Base-by-base conservation (phyloP, 2,329 filamentous ascomycete species). In the Akanthomyces lecanii region DNA sequence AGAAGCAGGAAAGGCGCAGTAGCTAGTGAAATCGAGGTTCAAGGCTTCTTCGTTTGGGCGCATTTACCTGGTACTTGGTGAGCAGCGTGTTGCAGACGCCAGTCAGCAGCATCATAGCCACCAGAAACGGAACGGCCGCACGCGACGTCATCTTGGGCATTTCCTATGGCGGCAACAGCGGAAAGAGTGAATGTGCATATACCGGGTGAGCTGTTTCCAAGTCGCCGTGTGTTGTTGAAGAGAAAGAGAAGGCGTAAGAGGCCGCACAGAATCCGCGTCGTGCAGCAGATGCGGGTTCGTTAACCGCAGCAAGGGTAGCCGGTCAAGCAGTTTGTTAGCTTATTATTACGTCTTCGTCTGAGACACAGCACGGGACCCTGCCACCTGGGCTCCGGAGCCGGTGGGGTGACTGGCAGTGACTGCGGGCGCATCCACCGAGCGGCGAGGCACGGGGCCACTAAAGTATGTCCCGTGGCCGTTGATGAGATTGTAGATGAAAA, bases 61-160 rank as follows among this genome's bases (percentile, higher is more conserved):
- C 2, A 51, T 38, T 65, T 76, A 93, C 92, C 81, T 98, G 94
- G 72, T 93, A 97, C 74, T 99, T 99, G 69, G 94, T 97, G 71
- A 99, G 82, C 65, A 99, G 85, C 1, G 95, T 99, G 76, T 99
- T 99, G 82, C 92, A 97, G 66, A 96, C 92, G 66, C 94, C 94
- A 28, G 94, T 97, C 73, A 97, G 79, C 73, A 98, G 82, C 94
- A 98, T 98, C 91, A 97, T 96, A 70, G 83, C 89, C 76, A 98
- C 92, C 66, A 98, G 82, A 72, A 97, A 84, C 44, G 92, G 92
- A 65, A 98, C 85, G 62, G 92, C 74, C 44, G 85, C 85, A 74
- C 85, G 86, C 68, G 84, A 82, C 69, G 89, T 84, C 90, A 97
- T 96, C 21, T 33, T 62, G 54, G n/a, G 33, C 25, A 23, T 16